Conservation (phyloP, 2,329 filamentous ascomycete species). For the Epicoccum sorghinum region DNA sequence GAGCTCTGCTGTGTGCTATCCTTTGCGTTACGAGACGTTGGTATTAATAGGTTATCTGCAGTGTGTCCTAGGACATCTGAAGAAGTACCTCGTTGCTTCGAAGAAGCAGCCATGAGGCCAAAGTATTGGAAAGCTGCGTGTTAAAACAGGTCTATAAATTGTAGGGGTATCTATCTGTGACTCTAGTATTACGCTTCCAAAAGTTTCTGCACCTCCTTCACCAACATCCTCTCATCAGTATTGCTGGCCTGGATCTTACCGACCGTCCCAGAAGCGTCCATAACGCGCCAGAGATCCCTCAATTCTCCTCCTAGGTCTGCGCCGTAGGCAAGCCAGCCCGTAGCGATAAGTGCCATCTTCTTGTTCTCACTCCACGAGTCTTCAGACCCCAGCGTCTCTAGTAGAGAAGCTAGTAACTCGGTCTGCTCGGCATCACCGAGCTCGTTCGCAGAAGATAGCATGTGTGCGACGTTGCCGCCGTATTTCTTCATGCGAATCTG, state of each 20-base stretch:
- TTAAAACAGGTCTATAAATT: conserved; percentile 1
- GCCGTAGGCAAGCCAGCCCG: conserved; percentile 78
- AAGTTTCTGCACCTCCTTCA: conserved; percentile 44
- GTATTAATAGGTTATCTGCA: too few relatives aligned
- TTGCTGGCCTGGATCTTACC: conserved; percentile 32
- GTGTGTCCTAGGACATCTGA: too few relatives aligned
- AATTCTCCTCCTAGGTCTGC: conserved; percentile 74
- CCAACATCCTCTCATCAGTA: conserved; percentile 39
- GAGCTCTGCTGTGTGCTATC: too few relatives aligned
- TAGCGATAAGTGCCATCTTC: conserved; percentile 75
- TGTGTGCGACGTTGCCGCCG: conserved; percentile 23
- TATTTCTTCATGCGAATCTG: conserved; percentile 65
- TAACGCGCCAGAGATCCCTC: conserved; percentile 75
- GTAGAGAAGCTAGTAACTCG: conserved; percentile 78
- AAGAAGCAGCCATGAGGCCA: too few relatives aligned
- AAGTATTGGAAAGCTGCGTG: background rate
- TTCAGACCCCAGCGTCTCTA: conserved; percentile 71
- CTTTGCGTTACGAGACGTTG: too few relatives aligned
- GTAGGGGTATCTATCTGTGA: conserved; percentile 10
- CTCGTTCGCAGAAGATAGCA: conserved; percentile 28
- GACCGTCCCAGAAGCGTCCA: conserved; percentile 75
- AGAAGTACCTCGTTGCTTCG: too few relatives aligned
- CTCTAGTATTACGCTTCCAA: conserved; percentile 25
- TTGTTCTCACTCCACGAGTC: conserved; percentile 67
- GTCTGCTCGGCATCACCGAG: conserved; percentile 75